Conservation (phyloP, 2,329 filamentous ascomycete species). For the Parascedosporium putredinis region DNA sequence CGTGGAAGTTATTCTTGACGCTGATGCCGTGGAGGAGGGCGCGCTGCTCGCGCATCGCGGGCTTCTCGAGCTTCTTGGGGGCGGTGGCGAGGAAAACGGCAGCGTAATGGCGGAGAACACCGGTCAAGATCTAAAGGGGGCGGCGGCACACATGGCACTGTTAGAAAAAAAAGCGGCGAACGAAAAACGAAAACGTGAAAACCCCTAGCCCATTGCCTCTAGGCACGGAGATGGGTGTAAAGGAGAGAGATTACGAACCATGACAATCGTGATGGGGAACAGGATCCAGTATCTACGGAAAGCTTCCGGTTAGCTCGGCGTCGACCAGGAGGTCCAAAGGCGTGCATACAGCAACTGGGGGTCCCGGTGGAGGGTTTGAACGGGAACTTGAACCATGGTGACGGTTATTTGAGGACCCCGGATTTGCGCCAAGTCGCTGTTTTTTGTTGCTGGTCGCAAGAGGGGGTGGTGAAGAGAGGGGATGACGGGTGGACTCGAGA, state of each 20-base stretch:
- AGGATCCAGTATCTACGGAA: slow-evolving; percentile 88
- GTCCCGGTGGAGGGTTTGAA: slow-evolving; percentile 97
- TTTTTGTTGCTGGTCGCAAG: background rate
- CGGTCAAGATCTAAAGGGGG: slow-evolving; percentile 67
- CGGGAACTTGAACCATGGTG: slow-evolving; percentile 70
- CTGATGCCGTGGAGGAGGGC: slow-evolving; percentile 74
- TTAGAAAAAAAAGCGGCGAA: no score
- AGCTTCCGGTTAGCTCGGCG: background rate
- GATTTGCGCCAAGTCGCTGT: no score
- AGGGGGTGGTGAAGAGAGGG: background rate
- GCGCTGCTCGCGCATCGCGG: slow-evolving; percentile 75
- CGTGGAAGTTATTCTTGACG: slow-evolving; percentile 71
- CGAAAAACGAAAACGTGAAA: no score
- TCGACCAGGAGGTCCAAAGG: slow-evolving; percentile 9
- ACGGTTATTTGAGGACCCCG: background rate
- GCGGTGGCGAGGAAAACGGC: slow-evolving; percentile 78
- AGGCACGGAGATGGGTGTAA: background rate
- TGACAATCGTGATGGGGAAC: slow-evolving; percentile 92
- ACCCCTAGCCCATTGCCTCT: no score
- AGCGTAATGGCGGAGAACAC: slow-evolving; percentile 91
- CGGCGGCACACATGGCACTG: no score
- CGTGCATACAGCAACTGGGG: slow-evolving; percentile 82
- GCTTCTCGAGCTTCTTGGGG: slow-evolving; percentile 71
- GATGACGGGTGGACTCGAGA: background rate
- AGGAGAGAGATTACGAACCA: slow-evolving; percentile 38